Conservation (phyloP, 2,329 filamentous ascomycete species). For the Ophiostoma sp. region DNA sequence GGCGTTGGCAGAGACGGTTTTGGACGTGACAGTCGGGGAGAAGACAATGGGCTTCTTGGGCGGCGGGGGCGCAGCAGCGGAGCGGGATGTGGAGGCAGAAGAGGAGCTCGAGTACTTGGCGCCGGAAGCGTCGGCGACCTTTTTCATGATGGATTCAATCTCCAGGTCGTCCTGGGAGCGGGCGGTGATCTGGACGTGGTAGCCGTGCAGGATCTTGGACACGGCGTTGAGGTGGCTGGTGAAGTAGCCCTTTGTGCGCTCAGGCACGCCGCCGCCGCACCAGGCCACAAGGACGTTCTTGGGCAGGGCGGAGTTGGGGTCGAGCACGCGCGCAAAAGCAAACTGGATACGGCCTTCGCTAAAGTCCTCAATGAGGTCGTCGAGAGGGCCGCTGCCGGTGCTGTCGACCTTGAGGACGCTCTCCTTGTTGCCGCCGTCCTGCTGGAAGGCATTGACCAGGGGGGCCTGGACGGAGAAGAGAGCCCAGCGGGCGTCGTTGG, state of each 20-base stretch:
- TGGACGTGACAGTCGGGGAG: slow-evolving; percentile 61
- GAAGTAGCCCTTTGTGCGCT: slow-evolving; percentile 97
- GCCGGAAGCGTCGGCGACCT: slow-evolving; percentile 89
- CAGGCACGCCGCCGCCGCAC: slow-evolving; percentile 97
- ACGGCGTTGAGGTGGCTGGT: slow-evolving; percentile 88
- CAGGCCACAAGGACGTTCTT: slow-evolving; percentile 93
- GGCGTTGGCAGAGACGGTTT: slow-evolving; percentile 53
- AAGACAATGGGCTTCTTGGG: slow-evolving; percentile 80
- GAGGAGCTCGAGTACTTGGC: slow-evolving; percentile 77
- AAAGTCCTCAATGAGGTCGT: slow-evolving; percentile 89
- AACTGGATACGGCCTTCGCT: slow-evolving; percentile 96
- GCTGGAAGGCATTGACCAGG: slow-evolving; percentile 87
- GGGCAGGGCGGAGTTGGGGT: slow-evolving; percentile 81
- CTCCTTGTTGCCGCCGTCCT: slow-evolving; percentile 75
- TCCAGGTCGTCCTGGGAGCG: slow-evolving; percentile 85
- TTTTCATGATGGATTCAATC: slow-evolving; percentile 82
- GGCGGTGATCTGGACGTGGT: slow-evolving; percentile 95
- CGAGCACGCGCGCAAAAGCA: slow-evolving; percentile 92
- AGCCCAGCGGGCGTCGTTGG: slow-evolving; percentile 88
- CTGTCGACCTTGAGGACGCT: slow-evolving; percentile 91
- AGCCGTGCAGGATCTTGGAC: slow-evolving; percentile 88
- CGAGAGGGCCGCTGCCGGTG: slow-evolving; percentile 81
- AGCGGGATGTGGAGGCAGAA: not conserved
- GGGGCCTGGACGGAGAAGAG: slow-evolving; percentile 90
- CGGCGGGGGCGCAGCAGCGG: slow-evolving; percentile 48